These are phyloP conservation scores for Penicillium glabrum DNA, from an alignment of 2,329 filamentous ascomycete genomes.

Conservation along the genomic window DNA sequence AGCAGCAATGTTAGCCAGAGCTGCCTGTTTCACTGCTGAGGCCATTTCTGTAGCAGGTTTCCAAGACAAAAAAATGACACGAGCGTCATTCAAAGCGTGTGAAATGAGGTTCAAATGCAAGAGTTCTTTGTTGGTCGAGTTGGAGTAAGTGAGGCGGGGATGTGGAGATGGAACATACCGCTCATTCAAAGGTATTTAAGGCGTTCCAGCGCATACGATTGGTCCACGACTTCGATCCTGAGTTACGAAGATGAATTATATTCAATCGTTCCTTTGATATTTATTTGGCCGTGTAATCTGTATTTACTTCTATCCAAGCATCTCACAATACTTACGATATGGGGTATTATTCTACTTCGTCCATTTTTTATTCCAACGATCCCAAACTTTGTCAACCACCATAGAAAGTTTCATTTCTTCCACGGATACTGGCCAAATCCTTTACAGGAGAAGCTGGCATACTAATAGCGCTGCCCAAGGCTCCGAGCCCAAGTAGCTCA, in stretches of 20 bases:
- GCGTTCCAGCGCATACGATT: neutral
- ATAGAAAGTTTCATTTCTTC: no score
- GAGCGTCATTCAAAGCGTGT: neutral
- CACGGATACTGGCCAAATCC: no score
- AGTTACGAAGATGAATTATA: neutral
- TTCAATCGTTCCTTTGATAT: no score
- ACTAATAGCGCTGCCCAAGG: no score
- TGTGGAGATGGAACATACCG: neutral
- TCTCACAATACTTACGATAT: neutral
- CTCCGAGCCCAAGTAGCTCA: no score
- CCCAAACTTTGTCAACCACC: no score
- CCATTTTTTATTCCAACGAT: no score
- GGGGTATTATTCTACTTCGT: neutral
- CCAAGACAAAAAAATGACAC: neutral
- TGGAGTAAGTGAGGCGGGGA: slow-evolving; percentile 4
- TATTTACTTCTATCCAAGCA: neutral
- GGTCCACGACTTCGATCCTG: neutral
- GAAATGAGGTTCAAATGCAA: neutral
- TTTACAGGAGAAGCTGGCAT: no score
- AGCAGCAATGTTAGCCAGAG: slow-evolving; percentile 32
- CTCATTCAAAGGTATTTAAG: neutral
- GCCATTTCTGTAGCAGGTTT: slow-evolving; percentile 37
- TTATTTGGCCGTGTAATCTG: neutral
- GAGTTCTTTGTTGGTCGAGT: neutral
- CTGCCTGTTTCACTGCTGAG: slow-evolving; percentile 34